Conservation (phyloP, 1,284 basidiomycete genomes). For the Cystobasidium pallidum region DNA sequence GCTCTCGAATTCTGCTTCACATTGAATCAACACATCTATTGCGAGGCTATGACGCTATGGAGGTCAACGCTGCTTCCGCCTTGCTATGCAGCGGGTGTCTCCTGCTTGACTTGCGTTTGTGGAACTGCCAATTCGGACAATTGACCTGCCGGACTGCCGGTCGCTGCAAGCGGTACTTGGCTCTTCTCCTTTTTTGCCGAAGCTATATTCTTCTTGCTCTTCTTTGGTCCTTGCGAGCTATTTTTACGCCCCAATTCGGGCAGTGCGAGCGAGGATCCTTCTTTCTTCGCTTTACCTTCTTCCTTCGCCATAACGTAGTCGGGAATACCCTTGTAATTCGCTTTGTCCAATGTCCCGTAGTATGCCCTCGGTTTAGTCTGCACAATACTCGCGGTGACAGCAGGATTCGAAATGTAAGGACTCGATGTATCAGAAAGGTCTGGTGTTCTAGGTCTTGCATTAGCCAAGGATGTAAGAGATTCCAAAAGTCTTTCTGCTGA, state of each 20-base stretch:
- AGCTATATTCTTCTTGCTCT: background rate
- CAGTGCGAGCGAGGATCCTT: background rate
- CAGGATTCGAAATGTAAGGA: background rate
- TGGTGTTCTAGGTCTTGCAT: constrained; percentile 37
- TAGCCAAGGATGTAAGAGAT: constrained; percentile 18
- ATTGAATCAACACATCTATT: too few species aligned
- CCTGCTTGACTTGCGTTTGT: background rate
- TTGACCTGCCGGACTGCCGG: background rate
- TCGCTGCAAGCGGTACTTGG: background rate
- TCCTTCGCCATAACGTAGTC: constrained; percentile 35
- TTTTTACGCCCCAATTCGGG: background rate
- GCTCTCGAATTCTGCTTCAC: too few species aligned
- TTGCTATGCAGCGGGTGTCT: constrained; percentile 7
- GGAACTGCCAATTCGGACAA: background rate
- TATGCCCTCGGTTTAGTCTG: constrained; percentile 21
- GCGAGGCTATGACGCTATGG: too few species aligned
- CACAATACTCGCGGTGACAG: constrained; percentile 1
- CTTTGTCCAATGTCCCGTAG: constrained; percentile 20
- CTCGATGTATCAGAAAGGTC: background rate
- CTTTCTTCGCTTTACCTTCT: constrained; percentile 2
- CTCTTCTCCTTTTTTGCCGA: constrained; percentile 1
- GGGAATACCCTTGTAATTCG: constrained; percentile 8
- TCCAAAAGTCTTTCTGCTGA: constrained; percentile 23
- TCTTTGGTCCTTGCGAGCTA: constrained; percentile 3
- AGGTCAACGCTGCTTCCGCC: too few species aligned